phyloP scores from a whole-genome alignment of 1,284 basidiomycete genomes.

The Pholiota adiposa region DNA sequence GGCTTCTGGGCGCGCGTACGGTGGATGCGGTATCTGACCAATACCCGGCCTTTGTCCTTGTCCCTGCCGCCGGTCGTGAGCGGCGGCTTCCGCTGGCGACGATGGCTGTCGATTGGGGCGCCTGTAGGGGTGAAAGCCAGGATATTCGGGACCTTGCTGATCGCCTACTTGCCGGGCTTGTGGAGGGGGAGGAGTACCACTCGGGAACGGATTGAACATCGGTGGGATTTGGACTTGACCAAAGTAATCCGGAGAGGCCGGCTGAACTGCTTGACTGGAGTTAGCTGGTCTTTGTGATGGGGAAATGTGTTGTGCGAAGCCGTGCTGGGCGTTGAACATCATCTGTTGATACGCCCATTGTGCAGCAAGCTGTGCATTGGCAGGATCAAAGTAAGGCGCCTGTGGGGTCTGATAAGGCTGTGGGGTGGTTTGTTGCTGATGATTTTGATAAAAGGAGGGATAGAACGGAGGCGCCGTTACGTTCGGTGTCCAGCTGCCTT shows the following conservation, averaged over 20 bases:
- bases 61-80: slow-evolving; percentile 35
- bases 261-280: slow-evolving; percentile 23
- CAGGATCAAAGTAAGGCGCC: slow-evolving; percentile 68
- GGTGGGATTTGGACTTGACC: slow-evolving; percentile 52
- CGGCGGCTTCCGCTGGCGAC: slow-evolving; percentile 33
- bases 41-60: slow-evolving; percentile 53
- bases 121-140: slow-evolving; percentile 80
- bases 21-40: slow-evolving; percentile 45
- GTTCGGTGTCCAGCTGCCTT: slow-evolving; percentile 66
- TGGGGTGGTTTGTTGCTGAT: slow-evolving; percentile 50
- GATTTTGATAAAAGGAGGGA: slow-evolving; percentile 74
- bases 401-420: slow-evolving; percentile 46
- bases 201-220: slow-evolving; percentile 67
- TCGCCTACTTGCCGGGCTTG: slow-evolving; percentile 46
- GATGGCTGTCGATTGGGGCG: slow-evolving; percentile 63
- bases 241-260: slow-evolving; percentile 54
- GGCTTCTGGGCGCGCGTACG: slow-evolving; percentile 76
- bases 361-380: slow-evolving; percentile 72
- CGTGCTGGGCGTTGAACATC: slow-evolving; percentile 75
- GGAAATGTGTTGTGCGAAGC: slow-evolving; percentile 41
- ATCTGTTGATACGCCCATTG: slow-evolving; percentile 89
- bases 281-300: slow-evolving; percentile 40
- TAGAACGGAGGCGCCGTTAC: slow-evolving; percentile 69
- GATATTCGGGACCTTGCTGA: slow-evolving; percentile 48
- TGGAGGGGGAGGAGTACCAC: slow-evolving; percentile 65